Base-by-base conservation (phyloP, 768 basidiomycete genomes). In the Tulasnella sp. region DNA sequence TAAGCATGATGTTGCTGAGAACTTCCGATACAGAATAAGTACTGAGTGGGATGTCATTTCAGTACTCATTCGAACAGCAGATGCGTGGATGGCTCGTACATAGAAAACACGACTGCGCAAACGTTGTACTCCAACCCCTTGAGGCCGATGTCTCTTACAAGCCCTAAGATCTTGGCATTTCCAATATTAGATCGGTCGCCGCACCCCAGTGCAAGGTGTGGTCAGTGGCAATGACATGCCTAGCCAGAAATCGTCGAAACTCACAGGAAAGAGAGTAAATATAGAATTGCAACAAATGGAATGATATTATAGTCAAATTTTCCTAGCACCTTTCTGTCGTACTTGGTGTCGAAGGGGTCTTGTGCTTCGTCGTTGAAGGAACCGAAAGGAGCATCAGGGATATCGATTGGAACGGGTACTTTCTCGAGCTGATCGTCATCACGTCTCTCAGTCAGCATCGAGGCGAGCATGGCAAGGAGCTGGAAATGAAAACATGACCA, bases 241-340 rank as follows among this genome's bases (percentile, higher is more conserved):
- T 34, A 17, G 58, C 1, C 2, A 34, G 3, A 8, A 11, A 14
- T 22, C 29, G 22, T 38, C 25, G 36, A 38, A 36, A 74, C 76
- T 67, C 52, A 77, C 74, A 93, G 84, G 85, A 93, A 93, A 79
- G 90, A 90, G 49, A 94, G 84, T 45, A 93, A 84, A 82, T 93
- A 93, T 79, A 94, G 82, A 73, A 95, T 86, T 5, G 91, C 89
- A 52, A 94, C 83, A 90, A 91, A 93, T 40, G 93, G 93, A 38
- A 94, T 86, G 75, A 94, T 72, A 31, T 79, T 80, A 54, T 74
- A 80, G 76, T 83, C 83, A 68, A 79, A 71, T 45, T 75, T 78
- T 34, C 71, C 34, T 34, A 79, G 52, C 9, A 79, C 31, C 31
- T 72, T 72, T n/a, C 67, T 52, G 25, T 79, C 77, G 12, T 75